Evolutionary conservation across 2,329 filamentous ascomycete genomes (phyloP), one percentile per base, ranked within the genome.

Genomic region (Talaromyces sp.): DNA sequence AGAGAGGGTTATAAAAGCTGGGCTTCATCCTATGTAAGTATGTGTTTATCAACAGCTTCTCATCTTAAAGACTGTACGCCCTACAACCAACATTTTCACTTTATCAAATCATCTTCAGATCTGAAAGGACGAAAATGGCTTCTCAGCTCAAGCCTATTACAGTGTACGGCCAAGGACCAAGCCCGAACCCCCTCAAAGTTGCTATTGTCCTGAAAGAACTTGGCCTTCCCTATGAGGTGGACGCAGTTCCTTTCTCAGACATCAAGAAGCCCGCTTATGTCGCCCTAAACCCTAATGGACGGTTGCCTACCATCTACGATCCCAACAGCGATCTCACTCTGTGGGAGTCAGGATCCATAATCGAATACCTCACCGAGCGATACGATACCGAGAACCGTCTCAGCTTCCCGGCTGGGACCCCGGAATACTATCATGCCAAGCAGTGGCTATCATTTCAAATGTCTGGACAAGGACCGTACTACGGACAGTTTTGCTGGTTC

Each of bases 131-230:
- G 14, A 29, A 51, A n/a, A 52, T 52, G 49, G 14, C 49, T 19
- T 19, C 13, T 17, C 13, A 27, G 17, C 29, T 57, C n/a, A 51
- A 57, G 49, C 32, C 55, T 6, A 49, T 60, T 31, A 60, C 46
- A 21, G 26, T 60, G 27, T 43, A 56, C 58, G 31, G 56, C 27
- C 5, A n/a, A 19, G 29, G 29, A 5, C 55, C 56, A 29, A 46
- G 58, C 14, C 53, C 61, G n/a, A 63, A 61, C 32, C 61, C 58
- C 21, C 13, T 63, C 52, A 68, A 70, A 62, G 63, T 67, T 13
- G 62, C 62, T 31, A 64, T 70, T 35, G 41, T 69, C 19, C 61
- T 71, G n/a, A 64, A 67, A 53, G 69, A 70, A 51, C 68, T 71
- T n/a, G 43, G 54, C 11, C 17, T 71, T 17, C 67, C 68, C 17